These are phyloP conservation scores for Fraxinus platypoda DNA, from an alignment of 305 asterid species.

Conservation along the genomic window DNA sequence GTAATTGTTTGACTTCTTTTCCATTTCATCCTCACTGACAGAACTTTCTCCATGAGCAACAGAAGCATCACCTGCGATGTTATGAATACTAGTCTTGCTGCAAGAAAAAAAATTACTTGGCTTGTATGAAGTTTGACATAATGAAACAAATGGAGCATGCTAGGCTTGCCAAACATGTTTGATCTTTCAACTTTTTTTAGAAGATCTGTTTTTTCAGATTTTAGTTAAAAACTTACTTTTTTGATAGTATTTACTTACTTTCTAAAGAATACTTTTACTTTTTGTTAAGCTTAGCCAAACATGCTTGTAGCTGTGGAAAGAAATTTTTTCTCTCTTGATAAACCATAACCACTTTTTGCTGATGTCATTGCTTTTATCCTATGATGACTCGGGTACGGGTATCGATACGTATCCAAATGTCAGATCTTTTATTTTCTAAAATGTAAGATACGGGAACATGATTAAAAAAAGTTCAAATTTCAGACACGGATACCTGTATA, in stretches of 20 bases:
- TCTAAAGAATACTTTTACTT: background rate
- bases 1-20: no score
- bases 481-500: no score
- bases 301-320: background rate
- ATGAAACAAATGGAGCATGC: background rate
- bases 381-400: no score
- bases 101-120: background rate
- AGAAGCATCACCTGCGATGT: background rate
- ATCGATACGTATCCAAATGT: no score
- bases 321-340: background rate
- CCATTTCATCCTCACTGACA: background rate
- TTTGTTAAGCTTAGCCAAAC: background rate
- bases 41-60: background rate
- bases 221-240: background rate
- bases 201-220: background rate
- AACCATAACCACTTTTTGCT: background rate
- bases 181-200: background rate
- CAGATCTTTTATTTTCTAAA: no score
- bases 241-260: background rate
- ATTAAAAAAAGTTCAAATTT: no score
- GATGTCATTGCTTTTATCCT: conserved; percentile 27
- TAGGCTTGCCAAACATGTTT: background rate
- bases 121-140: background rate
- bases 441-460: no score
- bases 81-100: background rate